These are phyloP conservation scores for Echinochloa phyllopogon DNA, from an alignment of 176 grass and related monocot genomes.

Conservation along the genomic window DNA sequence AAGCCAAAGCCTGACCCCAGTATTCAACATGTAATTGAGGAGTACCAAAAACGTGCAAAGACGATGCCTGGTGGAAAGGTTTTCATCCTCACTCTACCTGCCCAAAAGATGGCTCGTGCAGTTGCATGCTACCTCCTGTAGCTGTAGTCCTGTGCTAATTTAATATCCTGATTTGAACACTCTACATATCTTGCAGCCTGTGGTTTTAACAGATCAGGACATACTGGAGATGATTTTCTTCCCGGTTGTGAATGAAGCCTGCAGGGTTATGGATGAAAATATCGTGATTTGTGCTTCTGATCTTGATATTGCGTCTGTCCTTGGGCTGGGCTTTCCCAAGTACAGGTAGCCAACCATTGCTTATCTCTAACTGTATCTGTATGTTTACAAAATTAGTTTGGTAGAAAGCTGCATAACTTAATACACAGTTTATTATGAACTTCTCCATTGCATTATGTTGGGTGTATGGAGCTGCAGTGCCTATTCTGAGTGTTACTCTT, in stretches of 20 bases:
- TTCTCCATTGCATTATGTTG: background rate
- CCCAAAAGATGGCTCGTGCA: constrained; percentile 2
- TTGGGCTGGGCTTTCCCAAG: constrained; percentile 96
- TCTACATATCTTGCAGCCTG: constrained; percentile 62
- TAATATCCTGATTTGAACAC: constrained; percentile 10
- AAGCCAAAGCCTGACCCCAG: constrained; percentile 92
- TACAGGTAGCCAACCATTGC: constrained; percentile 64
- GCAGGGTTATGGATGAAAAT: constrained; percentile 89
- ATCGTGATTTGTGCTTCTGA: constrained; percentile 81
- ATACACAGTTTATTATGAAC: background rate
- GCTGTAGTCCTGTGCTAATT: background rate
- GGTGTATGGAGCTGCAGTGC: background rate
- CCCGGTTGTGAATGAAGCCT: constrained; percentile 91
- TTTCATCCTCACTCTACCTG: constrained; percentile 1
- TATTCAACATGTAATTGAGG: constrained; percentile 74
- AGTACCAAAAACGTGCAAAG: constrained; percentile 65
- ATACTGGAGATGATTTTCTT: constrained; percentile 99
- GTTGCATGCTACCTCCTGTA: constrained; percentile 8
- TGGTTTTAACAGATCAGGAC: constrained; percentile 72
- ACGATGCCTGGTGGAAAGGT: constrained; percentile 85
- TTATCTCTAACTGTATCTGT: constrained; percentile 28
- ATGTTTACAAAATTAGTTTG: background rate
- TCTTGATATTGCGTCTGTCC: constrained; percentile 93
- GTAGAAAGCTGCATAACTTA: background rate
- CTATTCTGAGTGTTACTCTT: background rate